Evolutionary conservation across 2,329 filamentous ascomycete genomes (phyloP).

Genomic region (Ophiostoma australiae): DNA sequence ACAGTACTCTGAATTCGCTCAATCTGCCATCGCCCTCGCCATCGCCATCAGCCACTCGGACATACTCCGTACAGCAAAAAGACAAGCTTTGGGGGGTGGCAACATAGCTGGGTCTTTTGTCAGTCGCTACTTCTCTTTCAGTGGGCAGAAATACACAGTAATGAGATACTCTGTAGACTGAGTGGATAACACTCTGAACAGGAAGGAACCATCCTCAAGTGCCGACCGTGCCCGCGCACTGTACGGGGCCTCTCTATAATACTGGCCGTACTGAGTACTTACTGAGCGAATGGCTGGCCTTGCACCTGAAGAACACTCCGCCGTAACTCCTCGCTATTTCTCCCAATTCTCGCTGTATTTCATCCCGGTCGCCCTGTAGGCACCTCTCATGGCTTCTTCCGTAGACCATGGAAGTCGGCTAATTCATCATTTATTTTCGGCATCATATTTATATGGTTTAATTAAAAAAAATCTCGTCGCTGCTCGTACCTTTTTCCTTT

Average conservation of each 20-base stretch:
- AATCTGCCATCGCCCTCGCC: not conserved
- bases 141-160: not conserved
- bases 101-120: not conserved
- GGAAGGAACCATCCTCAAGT: constrained; percentile 15
- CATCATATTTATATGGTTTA: not conserved
- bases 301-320: not conserved
- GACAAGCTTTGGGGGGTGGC: constrained; percentile 2
- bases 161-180: not conserved
- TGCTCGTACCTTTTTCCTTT: not conserved
- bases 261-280: not conserved
- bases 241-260: not conserved
- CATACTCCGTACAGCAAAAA: not conserved
- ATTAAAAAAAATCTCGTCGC: not conserved
- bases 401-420: not conserved
- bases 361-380: not conserved
- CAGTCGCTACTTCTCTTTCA: not conserved
- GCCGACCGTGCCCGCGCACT: constrained; percentile 10
- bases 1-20: too few relatives aligned
- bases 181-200: not conserved
- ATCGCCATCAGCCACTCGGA: not conserved
- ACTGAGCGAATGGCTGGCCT: too few relatives aligned
- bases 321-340: not conserved
- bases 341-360: constrained; percentile 1
- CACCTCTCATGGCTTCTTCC: not conserved
- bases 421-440: not conserved